These are phyloP conservation scores for Apiospora phragmitis DNA, from an alignment of 2,329 filamentous ascomycete genomes.

Conservation along the genomic window DNA sequence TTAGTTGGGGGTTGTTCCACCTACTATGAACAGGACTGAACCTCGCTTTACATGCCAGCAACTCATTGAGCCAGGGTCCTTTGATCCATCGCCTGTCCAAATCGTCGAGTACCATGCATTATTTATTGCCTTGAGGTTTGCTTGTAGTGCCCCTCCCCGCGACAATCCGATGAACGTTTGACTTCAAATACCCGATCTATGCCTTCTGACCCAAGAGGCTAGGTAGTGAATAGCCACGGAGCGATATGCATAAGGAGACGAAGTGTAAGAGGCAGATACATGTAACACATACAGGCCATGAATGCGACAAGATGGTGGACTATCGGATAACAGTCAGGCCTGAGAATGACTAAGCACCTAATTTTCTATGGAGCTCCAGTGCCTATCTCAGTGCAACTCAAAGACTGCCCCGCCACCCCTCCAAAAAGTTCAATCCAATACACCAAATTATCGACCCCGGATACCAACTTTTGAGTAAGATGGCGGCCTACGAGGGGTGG, in stretches of 20 bases:
- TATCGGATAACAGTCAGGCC: background rate
- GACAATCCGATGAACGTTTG: background rate
- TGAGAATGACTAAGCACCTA: background rate
- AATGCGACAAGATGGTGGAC: background rate
- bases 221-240: background rate
- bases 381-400: background rate
- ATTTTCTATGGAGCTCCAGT: background rate
- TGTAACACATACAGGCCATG: background rate
- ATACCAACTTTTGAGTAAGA: constrained; percentile 10
- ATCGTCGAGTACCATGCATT: too few relatives aligned
- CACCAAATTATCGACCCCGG: constrained; percentile 3
- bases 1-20: background rate
- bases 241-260: background rate
- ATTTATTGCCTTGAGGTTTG: background rate
- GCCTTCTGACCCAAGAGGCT: background rate
- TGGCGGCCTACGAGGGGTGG: constrained; percentile 9
- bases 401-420: constrained; percentile 12
- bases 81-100: background rate
- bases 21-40: background rate
- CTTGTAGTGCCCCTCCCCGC: background rate
- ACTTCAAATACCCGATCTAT: background rate
- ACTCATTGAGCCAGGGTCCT: background rate
- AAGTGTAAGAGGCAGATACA: background rate
- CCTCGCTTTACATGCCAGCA: background rate
- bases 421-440: constrained; percentile 11